Base-by-base conservation (phyloP, 768 basidiomycete genomes). In the Trametes gibbosa region DNA sequence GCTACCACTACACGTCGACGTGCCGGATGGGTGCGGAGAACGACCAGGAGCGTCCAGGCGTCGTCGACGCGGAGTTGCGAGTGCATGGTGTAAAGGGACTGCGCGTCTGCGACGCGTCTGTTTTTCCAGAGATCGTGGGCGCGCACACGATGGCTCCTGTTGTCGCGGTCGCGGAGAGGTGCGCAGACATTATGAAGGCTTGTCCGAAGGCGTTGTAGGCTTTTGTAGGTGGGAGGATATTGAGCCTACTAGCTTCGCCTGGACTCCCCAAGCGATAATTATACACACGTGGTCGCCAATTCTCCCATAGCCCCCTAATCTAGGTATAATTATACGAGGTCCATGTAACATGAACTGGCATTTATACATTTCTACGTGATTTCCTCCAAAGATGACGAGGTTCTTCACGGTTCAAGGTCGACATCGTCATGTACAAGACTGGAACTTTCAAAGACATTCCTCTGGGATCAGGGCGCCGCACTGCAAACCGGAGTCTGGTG, bases 51-150 rank as follows among this genome's bases (percentile, higher is more conserved):
- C n/a, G 40, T n/a, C 56, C 56, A 17, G 50, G 50, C 1, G 57
- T 58, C 1, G 57, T 58, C 3, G 77, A 79, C 63, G 71, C 74
- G 25, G 68, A 73, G 46, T 63, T 79, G n/a, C 58, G 68, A 14
- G 80, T 83, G 3, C 75, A 82, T 63, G 80, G 79, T 16, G 70
- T 77, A 8, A 49, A 56, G 25, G 76, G 77, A 57, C 65, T 83
- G 37, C 70, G 79, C 39, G 74, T 76, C 29, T 66, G 56, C 24
- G 62, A 63, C 39, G 45, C 65, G 13, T 58, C 57, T 10, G 48
- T 68, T 1, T 63, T 65, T 46, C 76, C 77, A 1, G 41, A 57
- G 13, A 69, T 75, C 32, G 54, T 68, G 2, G 68, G 70, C 6
- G 56, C 67, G 1, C 77, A 77, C 65, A 63, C 65, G 2, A 69